A percentile compares a stretch with the other conserved stretches of the same genome.
Conservation (phyloP, 2,329 filamentous ascomycete genomes). For the Didymosphaeria variabile region DNA sequence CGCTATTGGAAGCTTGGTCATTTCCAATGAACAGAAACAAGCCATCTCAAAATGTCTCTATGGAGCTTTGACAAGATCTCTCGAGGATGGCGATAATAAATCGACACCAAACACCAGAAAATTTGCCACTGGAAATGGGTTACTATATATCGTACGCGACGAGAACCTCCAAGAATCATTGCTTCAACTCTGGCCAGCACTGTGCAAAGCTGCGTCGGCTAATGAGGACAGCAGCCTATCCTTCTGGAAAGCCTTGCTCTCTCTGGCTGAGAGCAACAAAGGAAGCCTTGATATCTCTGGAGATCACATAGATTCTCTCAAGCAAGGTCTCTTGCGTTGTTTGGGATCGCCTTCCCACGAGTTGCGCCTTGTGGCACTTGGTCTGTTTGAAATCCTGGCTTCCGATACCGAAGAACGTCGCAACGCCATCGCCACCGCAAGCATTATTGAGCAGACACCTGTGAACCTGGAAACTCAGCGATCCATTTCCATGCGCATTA, state of each 20-base stretch:
- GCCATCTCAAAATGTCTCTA: slow-evolving; percentile 34
- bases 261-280: slow-evolving; percentile 73
- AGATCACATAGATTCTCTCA: slow-evolving; percentile 67
- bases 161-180: slow-evolving; percentile 63
- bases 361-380: slow-evolving; percentile 76
- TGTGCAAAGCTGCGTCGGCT: slow-evolving; percentile 71
- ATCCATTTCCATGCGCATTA: slow-evolving; percentile 83
- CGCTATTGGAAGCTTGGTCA: slow-evolving; percentile 30
- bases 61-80: slow-evolving; percentile 28
- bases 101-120: slow-evolving; percentile 37
- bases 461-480: slow-evolving; percentile 79
- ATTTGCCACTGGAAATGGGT: slow-evolving; percentile 79
- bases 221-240: slow-evolving; percentile 65
- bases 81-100: slow-evolving; percentile 17
- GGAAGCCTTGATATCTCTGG: slow-evolving; percentile 59
- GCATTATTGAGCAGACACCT: slow-evolving; percentile 81
- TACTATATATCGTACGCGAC: slow-evolving; percentile 74
- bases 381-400: slow-evolving; percentile 71
- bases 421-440: slow-evolving; percentile 69
- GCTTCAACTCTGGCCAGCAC: slow-evolving; percentile 66
- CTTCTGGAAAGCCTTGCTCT: slow-evolving; percentile 50
- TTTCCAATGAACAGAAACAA: slow-evolving; percentile 30
- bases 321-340: slow-evolving; percentile 73
- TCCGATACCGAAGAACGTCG: slow-evolving; percentile 59
- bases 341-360: slow-evolving; percentile 78